A percentile compares a stretch with the other conserved stretches of the same genome.
Evolutionary conservation across 2,329 filamentous ascomycete species (phyloP).

Genomic region (Albophoma yamanashiensis): DNA sequence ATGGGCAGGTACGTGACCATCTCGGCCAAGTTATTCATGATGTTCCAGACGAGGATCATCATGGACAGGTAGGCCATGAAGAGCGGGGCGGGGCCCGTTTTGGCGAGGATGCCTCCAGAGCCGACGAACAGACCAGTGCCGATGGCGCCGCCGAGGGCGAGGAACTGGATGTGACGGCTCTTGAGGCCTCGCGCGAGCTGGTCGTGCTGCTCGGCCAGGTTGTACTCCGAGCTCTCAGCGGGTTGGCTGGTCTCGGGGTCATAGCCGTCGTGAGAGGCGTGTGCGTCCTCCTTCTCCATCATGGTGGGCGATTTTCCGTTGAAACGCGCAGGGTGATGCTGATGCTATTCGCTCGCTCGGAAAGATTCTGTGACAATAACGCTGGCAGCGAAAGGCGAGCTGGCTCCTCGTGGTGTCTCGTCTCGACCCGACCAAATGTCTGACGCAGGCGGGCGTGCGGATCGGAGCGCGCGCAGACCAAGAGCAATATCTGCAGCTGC

Average conservation of each 20-base stretch:
- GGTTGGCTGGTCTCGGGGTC: conserved; percentile 14
- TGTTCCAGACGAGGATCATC: conserved; percentile 41
- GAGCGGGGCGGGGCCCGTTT: conserved; percentile 52
- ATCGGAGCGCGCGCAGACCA: not conserved
- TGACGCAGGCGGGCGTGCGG: not conserved
- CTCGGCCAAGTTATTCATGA: conserved; percentile 45
- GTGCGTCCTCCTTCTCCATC: conserved; percentile 10
- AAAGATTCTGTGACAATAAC: not conserved
- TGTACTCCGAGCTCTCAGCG: conserved; percentile 17
- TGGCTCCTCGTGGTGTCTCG: not conserved
- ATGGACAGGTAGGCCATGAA: conserved; percentile 57
- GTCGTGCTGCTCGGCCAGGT: conserved; percentile 24
- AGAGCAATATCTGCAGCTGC: not conserved
- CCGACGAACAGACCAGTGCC: conserved; percentile 56
- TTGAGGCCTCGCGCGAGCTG: conserved; percentile 47
- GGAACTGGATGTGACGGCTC: conserved; percentile 49
- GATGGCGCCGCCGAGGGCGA: conserved; percentile 47
- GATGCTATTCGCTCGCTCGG: not conserved
- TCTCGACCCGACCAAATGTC: not conserved
- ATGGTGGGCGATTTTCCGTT: not conserved
- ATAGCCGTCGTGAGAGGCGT: conserved; percentile 10
- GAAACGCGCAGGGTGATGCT: not conserved
- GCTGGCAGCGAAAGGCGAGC: not conserved
- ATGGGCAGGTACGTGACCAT: conserved; percentile 45
- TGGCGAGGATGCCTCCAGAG: conserved; percentile 43